Evolutionary conservation across 257 asterid species (phyloP).

Genomic region (Leonotis leonurus): DNA sequence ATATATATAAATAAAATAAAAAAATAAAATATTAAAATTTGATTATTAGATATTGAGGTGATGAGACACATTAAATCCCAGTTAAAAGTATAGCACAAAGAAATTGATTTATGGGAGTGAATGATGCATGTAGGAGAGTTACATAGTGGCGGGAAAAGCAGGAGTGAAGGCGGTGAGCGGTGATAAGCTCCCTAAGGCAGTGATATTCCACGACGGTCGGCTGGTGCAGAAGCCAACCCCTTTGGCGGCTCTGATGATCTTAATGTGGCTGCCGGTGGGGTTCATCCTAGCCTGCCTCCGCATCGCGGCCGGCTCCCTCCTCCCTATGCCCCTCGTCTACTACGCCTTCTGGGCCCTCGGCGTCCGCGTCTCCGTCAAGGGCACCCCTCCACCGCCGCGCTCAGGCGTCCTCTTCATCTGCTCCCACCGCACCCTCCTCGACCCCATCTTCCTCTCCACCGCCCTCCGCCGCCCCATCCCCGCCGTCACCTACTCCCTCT

Average conservation of each 20-base stretch:
- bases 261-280: constrained; percentile 70
- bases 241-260: constrained; percentile 37
- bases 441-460: constrained; percentile 63
- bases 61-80: too few relatives aligned
- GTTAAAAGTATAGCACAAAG: too few relatives aligned
- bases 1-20: too few relatives aligned
- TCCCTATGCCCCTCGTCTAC: constrained; percentile 63
- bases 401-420: constrained; percentile 60
- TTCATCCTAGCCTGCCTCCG: constrained; percentile 60
- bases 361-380: constrained; percentile 47
- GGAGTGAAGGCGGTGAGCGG: constrained; percentile 28
- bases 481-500: constrained; percentile 61
- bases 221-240: constrained; percentile 65
- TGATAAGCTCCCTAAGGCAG: constrained; percentile 46
- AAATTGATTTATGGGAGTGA: too few relatives aligned
- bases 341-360: constrained; percentile 56
- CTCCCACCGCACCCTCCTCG: constrained; percentile 74
- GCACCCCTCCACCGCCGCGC: constrained; percentile 59
- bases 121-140: constrained; percentile 43
- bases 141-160: constrained; percentile 29
- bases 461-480: constrained; percentile 71
- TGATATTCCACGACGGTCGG: constrained; percentile 80
- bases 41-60: too few relatives aligned
- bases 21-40: too few relatives aligned
- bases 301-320: constrained; percentile 47